Evolutionary conservation across 768 basidiomycete genomes (phyloP).

Genomic region (Tylopilus intermedius): DNA sequence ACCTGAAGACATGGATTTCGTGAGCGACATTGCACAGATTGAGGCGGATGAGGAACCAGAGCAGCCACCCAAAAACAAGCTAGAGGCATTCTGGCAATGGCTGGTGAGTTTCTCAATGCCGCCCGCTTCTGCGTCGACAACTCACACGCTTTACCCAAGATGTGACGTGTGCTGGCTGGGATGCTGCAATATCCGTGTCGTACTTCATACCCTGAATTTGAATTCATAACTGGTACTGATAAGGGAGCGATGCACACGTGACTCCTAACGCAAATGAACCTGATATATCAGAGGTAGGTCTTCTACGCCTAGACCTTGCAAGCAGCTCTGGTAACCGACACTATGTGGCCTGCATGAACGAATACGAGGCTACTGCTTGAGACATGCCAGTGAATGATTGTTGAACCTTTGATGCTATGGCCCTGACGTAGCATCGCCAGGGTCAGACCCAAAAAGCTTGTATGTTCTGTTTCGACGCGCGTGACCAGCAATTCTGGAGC

Average conservation of each 20-base stretch:
- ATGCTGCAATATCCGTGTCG: not conserved
- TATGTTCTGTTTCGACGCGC: no score
- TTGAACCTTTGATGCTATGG: no score
- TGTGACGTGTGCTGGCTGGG: constrained; percentile 9
- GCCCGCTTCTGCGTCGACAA: not conserved
- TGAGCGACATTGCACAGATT: constrained; percentile 62
- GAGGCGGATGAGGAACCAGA: constrained; percentile 70
- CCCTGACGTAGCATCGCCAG: no score
- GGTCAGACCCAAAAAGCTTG: no score
- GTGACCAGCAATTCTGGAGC: no score
- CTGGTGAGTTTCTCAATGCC: constrained; percentile 46
- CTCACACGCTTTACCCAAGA: constrained; percentile 14
- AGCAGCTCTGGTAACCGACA: no score
- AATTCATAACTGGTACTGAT: not conserved
- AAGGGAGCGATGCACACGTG: not conserved
- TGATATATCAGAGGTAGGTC: no score
- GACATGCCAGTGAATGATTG: no score
- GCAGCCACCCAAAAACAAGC: constrained; percentile 59
- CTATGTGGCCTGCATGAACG: no score
- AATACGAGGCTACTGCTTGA: no score
- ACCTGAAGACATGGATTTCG: constrained; percentile 80
- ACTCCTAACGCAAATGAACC: no score
- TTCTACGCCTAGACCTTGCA: no score
- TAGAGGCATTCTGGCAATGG: constrained; percentile 75
- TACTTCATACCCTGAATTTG: not conserved